phyloP scores from a whole-genome alignment of 257 asterid genomes.

The Capsicum rhomboideum region DNA sequence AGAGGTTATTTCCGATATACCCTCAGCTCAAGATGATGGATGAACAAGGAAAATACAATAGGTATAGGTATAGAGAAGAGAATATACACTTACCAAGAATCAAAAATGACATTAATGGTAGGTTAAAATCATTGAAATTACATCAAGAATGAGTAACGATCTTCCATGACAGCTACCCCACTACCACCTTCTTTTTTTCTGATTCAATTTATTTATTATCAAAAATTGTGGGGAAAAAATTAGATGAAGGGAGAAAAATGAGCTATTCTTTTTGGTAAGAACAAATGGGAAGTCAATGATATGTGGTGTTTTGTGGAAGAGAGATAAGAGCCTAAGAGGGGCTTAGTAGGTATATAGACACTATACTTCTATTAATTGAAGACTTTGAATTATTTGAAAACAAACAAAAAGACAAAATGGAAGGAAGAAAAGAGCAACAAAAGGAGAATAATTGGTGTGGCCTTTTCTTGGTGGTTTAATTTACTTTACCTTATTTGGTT shows the following conservation, averaged over 20 bases:
- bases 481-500: background rate
- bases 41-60: background rate
- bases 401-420: constrained; percentile 29
- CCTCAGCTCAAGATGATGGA: too few species aligned
- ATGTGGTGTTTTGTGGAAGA: background rate
- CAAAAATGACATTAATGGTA: background rate
- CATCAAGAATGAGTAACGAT: too few species aligned
- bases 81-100: constrained; percentile 2
- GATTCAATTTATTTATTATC: constrained; percentile 11
- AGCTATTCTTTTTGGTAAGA: background rate
- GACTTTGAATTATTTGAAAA: constrained; percentile 21
- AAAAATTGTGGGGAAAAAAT: background rate
- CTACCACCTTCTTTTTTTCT: background rate
- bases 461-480: background rate
- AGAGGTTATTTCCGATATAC: too few species aligned
- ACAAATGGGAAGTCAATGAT: constrained; percentile 4
- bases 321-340: background rate
- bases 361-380: constrained; percentile 7
- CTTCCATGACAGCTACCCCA: too few species aligned
- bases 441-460: background rate
- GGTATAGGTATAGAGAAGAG: constrained; percentile 14
- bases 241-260: background rate
- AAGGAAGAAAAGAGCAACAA: constrained; percentile 13
- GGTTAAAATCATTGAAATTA: too few species aligned
- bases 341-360: background rate